phyloP scores from a whole-genome alignment of 495 filamentous ascomycete genomes.

The Choiromyces venosus region DNA sequence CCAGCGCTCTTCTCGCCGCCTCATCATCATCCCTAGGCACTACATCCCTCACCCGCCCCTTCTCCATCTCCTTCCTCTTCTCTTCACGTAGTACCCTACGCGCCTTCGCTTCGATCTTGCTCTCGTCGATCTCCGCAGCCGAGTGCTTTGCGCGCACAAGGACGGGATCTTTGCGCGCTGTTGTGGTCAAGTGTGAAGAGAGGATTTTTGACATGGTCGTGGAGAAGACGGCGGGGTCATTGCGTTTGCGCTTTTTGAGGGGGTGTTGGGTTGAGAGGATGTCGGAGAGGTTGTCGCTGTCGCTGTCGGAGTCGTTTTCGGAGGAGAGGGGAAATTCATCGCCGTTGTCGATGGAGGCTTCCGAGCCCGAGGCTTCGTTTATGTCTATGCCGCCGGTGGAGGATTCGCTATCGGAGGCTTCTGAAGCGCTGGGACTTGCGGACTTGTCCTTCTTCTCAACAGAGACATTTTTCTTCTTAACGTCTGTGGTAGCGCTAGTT shows the following conservation, averaged over 20 bases:
- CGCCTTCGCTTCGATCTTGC: conserved; percentile 73
- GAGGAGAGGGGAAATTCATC: neutral
- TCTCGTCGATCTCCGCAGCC: conserved; percentile 60
- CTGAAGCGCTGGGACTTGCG: neutral
- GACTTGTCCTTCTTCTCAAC: neutral
- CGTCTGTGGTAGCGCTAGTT: neutral
- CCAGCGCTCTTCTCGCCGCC: conserved; percentile 51
- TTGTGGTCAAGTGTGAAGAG: conserved; percentile 71
- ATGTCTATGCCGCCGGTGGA: neutral
- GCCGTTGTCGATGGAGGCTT: conserved; percentile 39
- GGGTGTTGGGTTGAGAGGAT: conserved; percentile 40
- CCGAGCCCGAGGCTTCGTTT: conserved; percentile 4
- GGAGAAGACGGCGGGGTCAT: conserved; percentile 84
- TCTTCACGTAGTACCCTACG: conserved; percentile 71
- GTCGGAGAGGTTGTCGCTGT: conserved; percentile 43
- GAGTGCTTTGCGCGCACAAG: conserved; percentile 72
- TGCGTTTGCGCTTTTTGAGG: conserved; percentile 55
- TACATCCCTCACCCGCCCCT: conserved; percentile 73
- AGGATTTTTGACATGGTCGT: conserved; percentile 89
- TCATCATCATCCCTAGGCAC: conserved; percentile 56
- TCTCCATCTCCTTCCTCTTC: conserved; percentile 73
- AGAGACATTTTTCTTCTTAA: neutral
- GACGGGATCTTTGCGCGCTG: conserved; percentile 78
- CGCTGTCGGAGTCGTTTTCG: conserved; percentile 42
- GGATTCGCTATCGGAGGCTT: neutral